Evolutionary conservation across 331 rosid species (phyloP).

Genomic region (Malus hybrid): DNA sequence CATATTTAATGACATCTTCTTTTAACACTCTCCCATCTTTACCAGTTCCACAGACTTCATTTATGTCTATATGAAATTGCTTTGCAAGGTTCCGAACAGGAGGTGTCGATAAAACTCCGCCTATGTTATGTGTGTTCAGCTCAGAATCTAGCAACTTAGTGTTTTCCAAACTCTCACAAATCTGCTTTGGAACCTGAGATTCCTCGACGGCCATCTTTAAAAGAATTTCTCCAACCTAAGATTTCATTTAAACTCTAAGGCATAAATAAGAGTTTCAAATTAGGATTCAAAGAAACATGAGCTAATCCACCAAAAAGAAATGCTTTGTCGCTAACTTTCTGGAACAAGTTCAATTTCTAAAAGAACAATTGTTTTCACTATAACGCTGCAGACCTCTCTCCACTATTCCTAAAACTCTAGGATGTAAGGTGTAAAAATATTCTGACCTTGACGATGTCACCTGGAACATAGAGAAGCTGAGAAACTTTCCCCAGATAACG

Average conservation of each 20-base stretch:
- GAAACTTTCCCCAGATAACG: constrained; percentile 79
- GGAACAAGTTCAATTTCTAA: not conserved
- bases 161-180: constrained; percentile 25
- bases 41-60: constrained; percentile 67
- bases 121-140: constrained; percentile 19
- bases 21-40: constrained; percentile 68
- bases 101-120: constrained; percentile 70
- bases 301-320: not conserved
- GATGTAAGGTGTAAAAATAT: not conserved
- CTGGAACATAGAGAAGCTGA: constrained; percentile 53
- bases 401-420: not conserved
- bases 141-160: constrained; percentile 27
- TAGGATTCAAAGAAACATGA: not conserved
- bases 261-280: not conserved
- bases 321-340: not conserved
- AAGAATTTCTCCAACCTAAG: constrained; percentile 92
- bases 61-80: constrained; percentile 61
- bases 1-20: constrained; percentile 65
- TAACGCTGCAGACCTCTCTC: not conserved
- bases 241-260: constrained; percentile 15
- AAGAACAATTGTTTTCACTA: not conserved
- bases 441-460: constrained; percentile 83
- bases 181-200: constrained; percentile 17
- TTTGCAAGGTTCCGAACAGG: constrained; percentile 73
- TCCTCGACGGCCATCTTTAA: constrained; percentile 46